These are phyloP conservation scores for Cyberlindnera misumaiensis DNA, from an alignment of 805 yeast species.

Conservation along the genomic window DNA sequence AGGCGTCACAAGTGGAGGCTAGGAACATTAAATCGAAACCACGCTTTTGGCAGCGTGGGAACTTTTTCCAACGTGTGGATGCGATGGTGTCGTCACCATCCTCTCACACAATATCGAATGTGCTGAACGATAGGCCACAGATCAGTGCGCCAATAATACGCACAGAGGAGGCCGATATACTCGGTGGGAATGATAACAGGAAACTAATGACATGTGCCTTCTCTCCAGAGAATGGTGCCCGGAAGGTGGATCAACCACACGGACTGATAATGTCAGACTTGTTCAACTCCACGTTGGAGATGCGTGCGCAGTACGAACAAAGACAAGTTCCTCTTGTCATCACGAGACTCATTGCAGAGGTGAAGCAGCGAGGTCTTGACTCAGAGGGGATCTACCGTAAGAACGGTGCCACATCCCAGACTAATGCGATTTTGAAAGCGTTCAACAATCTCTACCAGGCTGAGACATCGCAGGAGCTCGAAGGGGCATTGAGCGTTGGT, in stretches of 20 bases:
- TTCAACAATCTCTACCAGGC: conserved; percentile 22
- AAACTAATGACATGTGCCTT: conserved; percentile 21
- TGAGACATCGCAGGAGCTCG: conserved; percentile 29
- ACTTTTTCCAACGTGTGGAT: conserved; percentile 15
- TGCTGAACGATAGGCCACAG: conserved; percentile 16
- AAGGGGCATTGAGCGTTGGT: conserved; percentile 32
- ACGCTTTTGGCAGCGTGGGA: conserved; percentile 28
- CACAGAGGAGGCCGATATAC: conserved; percentile 25
- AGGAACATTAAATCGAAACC: conserved; percentile 21
- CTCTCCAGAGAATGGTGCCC: conserved; percentile 1
- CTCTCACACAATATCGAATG: conserved; percentile 12
- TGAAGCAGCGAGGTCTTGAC: conserved; percentile 69
- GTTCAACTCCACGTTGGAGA: conserved; percentile 46
- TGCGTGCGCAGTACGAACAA: conserved; percentile 56
- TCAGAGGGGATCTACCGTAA: conserved; percentile 87
- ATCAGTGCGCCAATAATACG: conserved; percentile 32
- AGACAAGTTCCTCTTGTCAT: conserved; percentile 64
- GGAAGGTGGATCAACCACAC: not conserved
- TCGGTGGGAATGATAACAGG: conserved; percentile 30
- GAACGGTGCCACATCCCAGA: conserved; percentile 44
- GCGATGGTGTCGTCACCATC: conserved; percentile 17
- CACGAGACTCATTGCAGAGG: conserved; percentile 63
- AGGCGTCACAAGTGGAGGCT: conserved; percentile 7
- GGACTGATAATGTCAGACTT: conserved; percentile 18
- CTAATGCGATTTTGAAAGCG: conserved; percentile 28